phyloP scores from a whole-genome alignment of 2,329 filamentous ascomycete species.

The Aureobasidium uvarum region DNA sequence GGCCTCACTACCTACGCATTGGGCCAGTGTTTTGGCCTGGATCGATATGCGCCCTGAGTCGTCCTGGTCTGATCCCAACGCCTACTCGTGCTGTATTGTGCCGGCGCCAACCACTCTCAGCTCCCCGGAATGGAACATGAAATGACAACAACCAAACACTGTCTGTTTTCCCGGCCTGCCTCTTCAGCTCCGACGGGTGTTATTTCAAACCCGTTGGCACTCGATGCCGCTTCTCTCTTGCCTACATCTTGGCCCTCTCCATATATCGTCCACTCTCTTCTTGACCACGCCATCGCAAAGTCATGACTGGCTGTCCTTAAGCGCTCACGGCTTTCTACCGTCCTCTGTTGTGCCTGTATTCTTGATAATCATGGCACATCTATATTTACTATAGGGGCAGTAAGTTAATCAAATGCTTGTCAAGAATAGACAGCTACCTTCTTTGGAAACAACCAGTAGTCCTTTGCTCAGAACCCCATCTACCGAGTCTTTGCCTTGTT shows the following conservation, averaged over 20 bases:
- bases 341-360: not conserved
- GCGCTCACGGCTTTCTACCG: not conserved
- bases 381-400: not conserved
- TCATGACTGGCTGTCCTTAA: not conserved
- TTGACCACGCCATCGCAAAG: not conserved
- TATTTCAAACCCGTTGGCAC: not conserved
- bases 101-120: not conserved
- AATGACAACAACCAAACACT: conserved; percentile 13
- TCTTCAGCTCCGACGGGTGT: not conserved
- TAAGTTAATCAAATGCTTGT: not conserved
- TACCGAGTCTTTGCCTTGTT: not conserved
- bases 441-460: not conserved
- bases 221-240: not conserved
- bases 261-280: not conserved
- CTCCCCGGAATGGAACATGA: conserved; percentile 4
- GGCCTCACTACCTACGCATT: not conserved
- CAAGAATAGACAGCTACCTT: not conserved
- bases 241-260: not conserved
- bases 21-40: conserved; percentile 10
- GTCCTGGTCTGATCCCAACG: conserved; percentile 5
- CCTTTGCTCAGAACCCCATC: not conserved
- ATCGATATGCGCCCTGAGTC: not conserved
- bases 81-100: not conserved
- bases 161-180: not conserved
- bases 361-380: not conserved